Base-by-base conservation (phyloP, 208 protist species). In the Leishmania tarentolae region DNA sequence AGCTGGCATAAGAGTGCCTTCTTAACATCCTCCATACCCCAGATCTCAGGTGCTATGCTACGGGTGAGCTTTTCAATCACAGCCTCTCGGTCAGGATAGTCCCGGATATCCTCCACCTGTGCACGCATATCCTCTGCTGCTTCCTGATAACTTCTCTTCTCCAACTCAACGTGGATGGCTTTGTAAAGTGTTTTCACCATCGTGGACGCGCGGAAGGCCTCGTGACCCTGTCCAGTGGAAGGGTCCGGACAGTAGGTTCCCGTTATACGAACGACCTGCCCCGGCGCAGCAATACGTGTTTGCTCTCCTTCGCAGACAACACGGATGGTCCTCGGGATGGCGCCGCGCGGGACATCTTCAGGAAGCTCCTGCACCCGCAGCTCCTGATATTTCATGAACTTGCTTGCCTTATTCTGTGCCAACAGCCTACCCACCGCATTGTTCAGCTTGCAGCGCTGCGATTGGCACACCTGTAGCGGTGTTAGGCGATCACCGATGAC, bases 21-120 rank as follows among this genome's bases (percentile, higher is more conserved):
- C 83, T 99, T 99, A 4, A 99, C 94, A 80, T 99, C 98, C 52
- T 99, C 97, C 88, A 99, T 94, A 68, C 99, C 98, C 92, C 93
- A 99, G 83, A 99, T 99, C 76, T 97, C 97, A 11, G 99, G 99
- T 11, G 99, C 99, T 28, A 99, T 86, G 46, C 97, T 98, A 8
- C 87, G 75, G 44, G 93, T 97, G 19, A 99, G 89, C 47, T 99
- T 99, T 46, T 99, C 99, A 44, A 99, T 95, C 2, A 99, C 83
- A 28, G 91, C 89, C 6, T 93, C 92, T 57, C 88, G 86, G 78
- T 96, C 92, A 28, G 91, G 91, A 76, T 96, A 93, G 7, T 94
- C 86, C 19, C 97, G 78, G 85, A 92, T 87, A 77, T 88, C 85
- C 76, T 93, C 87, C 21, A 98, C 84, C 68, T 95, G 91, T 19